Percentiles rank a stretch among this genome's conserved stretches.
Conservation (phyloP, 2,329 filamentous ascomycete species). For the Cryphonectria radicalis region DNA sequence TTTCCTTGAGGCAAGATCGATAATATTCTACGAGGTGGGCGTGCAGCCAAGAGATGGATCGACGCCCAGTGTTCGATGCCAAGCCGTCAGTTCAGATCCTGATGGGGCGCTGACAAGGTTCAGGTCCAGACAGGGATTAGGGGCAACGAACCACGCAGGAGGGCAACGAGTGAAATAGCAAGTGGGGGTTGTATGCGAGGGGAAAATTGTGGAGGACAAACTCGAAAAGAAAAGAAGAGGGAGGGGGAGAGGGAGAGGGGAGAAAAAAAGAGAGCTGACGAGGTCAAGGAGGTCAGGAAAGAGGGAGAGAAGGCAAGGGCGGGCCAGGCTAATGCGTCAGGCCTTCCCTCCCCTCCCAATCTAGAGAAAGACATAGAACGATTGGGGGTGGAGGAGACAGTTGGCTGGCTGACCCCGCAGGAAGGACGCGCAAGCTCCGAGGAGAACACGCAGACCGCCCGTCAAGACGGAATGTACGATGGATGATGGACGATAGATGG, state of each 20-base stretch:
- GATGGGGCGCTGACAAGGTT: constrained; percentile 8
- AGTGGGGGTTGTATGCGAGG: neutral
- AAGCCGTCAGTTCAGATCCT: constrained; percentile 18
- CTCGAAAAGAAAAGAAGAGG: neutral
- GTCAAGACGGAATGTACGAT: neutral
- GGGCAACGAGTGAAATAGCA: too few relatives aligned
- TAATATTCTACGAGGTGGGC: neutral
- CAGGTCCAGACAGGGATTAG: neutral
- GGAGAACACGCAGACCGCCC: neutral
- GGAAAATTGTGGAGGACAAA: constrained; percentile 1
- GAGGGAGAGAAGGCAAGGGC: neutral
- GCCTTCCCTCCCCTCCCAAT: neutral
- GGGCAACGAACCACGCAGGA: neutral
- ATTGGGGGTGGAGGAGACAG: neutral
- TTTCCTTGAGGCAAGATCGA: neutral
- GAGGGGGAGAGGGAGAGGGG: too few relatives aligned
- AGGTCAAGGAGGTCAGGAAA: neutral
- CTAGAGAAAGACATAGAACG: neutral
- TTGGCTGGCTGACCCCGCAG: neutral
- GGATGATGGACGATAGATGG: neutral
- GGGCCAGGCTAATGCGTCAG: neutral
- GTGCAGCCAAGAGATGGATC: neutral
- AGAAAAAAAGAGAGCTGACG: neutral
- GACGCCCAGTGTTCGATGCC: neutral
- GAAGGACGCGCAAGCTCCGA: constrained; percentile 4